These are phyloP conservation scores for Reutealis trisperma DNA, from an alignment of 345 rosid species.

Conservation along the genomic window DNA sequence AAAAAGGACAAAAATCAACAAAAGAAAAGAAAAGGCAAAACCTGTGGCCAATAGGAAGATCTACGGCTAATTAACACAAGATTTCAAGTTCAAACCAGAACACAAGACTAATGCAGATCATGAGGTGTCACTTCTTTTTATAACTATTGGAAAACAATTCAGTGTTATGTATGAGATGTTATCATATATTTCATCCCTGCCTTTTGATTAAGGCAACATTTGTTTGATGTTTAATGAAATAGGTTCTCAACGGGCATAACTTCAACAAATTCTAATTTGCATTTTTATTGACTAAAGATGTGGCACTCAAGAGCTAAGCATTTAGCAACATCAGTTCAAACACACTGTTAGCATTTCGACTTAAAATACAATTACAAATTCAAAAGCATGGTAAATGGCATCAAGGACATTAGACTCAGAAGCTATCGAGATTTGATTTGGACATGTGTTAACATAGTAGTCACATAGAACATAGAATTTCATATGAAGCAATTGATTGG, in stretches of 20 bases:
- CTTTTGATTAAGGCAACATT: background rate
- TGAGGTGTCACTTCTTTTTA: background rate
- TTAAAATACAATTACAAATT: background rate
- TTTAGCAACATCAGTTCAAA: background rate
- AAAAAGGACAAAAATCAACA: constrained; percentile 4
- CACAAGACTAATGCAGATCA: no score
- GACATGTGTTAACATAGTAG: background rate
- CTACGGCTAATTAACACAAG: background rate
- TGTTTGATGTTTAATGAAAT: background rate
- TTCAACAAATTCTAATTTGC: background rate
- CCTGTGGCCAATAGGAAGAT: background rate
- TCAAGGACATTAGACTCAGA: background rate
- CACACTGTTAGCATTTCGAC: background rate
- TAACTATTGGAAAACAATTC: background rate
- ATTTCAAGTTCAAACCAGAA: background rate
- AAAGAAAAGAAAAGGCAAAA: background rate
- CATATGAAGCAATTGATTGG: background rate
- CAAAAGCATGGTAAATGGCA: background rate
- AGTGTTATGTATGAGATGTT: background rate
- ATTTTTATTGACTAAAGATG: no score
- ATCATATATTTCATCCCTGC: background rate
- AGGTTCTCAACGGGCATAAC: background rate
- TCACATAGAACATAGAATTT: background rate
- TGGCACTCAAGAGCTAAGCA: background rate
- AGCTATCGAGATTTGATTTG: background rate